Conservation (phyloP, 768 basidiomycete genomes). For the Hygrophoropsis aurantiaca region DNA sequence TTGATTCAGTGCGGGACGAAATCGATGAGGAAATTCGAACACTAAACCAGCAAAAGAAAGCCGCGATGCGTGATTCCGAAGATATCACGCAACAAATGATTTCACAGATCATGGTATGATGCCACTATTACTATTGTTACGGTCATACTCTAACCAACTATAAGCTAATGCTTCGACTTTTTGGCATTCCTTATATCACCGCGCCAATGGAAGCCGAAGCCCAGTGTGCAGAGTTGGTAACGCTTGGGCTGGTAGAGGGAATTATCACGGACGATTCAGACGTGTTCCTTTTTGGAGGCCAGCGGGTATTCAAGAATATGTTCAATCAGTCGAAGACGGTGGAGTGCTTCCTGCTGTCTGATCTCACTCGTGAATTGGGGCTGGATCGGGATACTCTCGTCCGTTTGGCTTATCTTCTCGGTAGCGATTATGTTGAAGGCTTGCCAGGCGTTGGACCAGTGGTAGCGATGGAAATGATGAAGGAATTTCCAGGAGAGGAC, state of each 20-base stretch:
- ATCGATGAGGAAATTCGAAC: conserved; percentile 89
- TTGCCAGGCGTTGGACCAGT: conserved; percentile 92
- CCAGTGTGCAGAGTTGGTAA: conserved; percentile 90
- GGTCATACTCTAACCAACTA: not conserved
- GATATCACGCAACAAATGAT: conserved; percentile 96
- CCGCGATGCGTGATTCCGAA: conserved; percentile 90
- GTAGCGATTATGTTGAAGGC: conserved; percentile 96
- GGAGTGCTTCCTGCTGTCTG: conserved; percentile 86
- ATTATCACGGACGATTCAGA: conserved; percentile 99
- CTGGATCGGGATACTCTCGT: conserved; percentile 85
- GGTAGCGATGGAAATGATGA: conserved; percentile 91
- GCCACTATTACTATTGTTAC: not conserved
- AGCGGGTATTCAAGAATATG: conserved; percentile 98
- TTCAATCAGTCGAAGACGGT: conserved; percentile 99
- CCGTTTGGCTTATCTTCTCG: conserved; percentile 88
- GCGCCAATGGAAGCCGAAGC: conserved; percentile 99
- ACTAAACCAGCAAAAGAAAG: conserved; percentile 81
- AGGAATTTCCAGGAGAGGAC: conserved; percentile 86
- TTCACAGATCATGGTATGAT: conserved; percentile 69
- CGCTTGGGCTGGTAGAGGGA: conserved; percentile 87
- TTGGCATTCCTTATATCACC: conserved; percentile 97
- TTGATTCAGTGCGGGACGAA: conserved; percentile 80
- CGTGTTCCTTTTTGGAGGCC: conserved; percentile 95
- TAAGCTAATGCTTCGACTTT: conserved; percentile 86
- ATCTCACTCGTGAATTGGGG: conserved; percentile 85